A percentile compares a stretch with the other conserved stretches of the same genome.
phyloP scores from a whole-genome alignment of 2,329 filamentous ascomycete genomes.

The Corynespora cassiicola region DNA sequence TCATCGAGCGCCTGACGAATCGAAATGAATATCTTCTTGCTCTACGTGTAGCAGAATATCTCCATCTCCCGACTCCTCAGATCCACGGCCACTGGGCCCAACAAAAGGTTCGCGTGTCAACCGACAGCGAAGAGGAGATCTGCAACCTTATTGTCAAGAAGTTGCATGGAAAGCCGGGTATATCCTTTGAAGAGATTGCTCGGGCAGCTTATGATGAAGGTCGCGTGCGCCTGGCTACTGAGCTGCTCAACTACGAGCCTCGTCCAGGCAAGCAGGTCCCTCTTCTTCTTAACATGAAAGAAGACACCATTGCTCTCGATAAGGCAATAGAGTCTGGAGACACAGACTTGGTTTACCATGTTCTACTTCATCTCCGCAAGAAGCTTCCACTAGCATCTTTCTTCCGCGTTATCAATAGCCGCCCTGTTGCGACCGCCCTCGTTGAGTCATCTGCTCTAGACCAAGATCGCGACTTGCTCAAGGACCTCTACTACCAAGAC shows the following conservation, averaged over 20 bases:
- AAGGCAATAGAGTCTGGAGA: constrained; percentile 97
- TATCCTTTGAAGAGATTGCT: constrained; percentile 95
- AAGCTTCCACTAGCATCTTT: constrained; percentile 90
- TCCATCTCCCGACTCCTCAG: constrained; percentile 82
- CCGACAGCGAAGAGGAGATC: constrained; percentile 85
- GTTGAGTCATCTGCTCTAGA: constrained; percentile 84
- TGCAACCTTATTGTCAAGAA: constrained; percentile 87
- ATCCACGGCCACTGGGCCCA: constrained; percentile 98
- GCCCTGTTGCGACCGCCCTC: constrained; percentile 84
- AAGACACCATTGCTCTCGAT: constrained; percentile 92
- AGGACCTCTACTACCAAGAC: constrained; percentile 97
- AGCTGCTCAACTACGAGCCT: constrained; percentile 91
- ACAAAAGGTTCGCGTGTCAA: constrained; percentile 85
- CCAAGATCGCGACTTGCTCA: constrained; percentile 82
- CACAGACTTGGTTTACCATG: constrained; percentile 89
- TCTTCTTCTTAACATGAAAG: constrained; percentile 90
- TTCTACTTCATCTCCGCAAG: constrained; percentile 85
- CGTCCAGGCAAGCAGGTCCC: constrained; percentile 96
- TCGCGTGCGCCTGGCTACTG: constrained; percentile 83
- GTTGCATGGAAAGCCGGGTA: constrained; percentile 84
- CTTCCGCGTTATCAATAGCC: constrained; percentile 87
- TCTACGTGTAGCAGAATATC: constrained; percentile 83
- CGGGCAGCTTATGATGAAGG: constrained; percentile 94
- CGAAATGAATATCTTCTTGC: constrained; percentile 91
- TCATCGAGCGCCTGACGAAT: constrained; percentile 86